Percentiles rank a stretch among this genome's conserved stretches.
These are phyloP conservation scores for Avicennia marina DNA, from an alignment of 257 asterid species.

Conservation along the genomic window DNA sequence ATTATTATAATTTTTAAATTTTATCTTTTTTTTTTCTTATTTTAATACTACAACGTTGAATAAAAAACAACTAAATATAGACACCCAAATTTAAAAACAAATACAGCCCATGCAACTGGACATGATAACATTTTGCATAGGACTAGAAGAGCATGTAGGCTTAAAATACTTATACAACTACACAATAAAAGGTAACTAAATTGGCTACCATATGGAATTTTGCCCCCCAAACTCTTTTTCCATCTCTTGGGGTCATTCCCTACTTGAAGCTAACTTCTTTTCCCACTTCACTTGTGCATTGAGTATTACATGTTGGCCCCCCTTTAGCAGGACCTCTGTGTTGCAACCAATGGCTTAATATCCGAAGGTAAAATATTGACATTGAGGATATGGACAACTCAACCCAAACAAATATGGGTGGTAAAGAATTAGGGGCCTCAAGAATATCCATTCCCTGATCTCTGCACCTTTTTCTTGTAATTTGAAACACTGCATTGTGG, in stretches of 20 bases:
- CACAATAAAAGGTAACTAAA: slow-evolving; percentile 27
- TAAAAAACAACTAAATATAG: no score
- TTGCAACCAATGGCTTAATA: slow-evolving; percentile 4
- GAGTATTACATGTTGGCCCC: slow-evolving; percentile 14
- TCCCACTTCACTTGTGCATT: slow-evolving; percentile 16
- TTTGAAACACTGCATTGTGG: slow-evolving; percentile 93
- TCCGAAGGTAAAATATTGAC: slow-evolving; percentile 8
- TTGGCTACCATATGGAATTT: slow-evolving; percentile 23
- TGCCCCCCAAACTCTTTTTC: slow-evolving; percentile 17
- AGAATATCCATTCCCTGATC: slow-evolving; percentile 69
- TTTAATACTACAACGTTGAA: no score
- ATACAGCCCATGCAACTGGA: neutral
- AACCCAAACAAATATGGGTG: slow-evolving; percentile 6
- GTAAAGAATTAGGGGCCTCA: slow-evolving; percentile 25
- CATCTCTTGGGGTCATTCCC: slow-evolving; percentile 24
- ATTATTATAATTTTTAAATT: no score
- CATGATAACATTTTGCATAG: slow-evolving; percentile 6
- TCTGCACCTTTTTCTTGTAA: slow-evolving; percentile 73
- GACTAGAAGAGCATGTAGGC: slow-evolving; percentile 19
- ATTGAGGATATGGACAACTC: slow-evolving; percentile 8
- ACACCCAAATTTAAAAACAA: no score
- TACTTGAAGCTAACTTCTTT: slow-evolving; percentile 18
- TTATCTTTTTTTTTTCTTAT: neutral
- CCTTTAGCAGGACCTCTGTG: slow-evolving; percentile 13
- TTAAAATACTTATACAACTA: slow-evolving; percentile 30